phyloP scores from a whole-genome alignment of 192 early-diverging fungal species.

The Linnemannia hyalina region DNA sequence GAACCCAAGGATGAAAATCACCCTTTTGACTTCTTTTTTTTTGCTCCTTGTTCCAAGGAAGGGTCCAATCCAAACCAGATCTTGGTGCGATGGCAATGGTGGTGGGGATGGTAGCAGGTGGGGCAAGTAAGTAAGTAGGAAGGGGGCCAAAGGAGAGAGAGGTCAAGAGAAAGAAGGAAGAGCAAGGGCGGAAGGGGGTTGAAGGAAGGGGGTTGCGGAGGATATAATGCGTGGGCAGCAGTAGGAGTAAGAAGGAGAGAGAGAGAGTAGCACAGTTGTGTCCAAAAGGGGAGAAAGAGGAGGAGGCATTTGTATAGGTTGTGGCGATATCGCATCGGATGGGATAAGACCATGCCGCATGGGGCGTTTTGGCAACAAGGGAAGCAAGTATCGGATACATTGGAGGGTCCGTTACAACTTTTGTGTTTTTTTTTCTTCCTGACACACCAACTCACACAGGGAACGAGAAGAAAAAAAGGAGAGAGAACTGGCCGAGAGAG shows the following conservation, averaged over 20 bases:
- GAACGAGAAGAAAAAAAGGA: neutral
- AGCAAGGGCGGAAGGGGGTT: slow-evolving; percentile 12
- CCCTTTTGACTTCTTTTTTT: neutral
- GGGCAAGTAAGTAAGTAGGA: neutral
- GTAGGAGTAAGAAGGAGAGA: neutral
- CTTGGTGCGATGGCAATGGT: neutral
- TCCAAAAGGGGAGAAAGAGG: neutral
- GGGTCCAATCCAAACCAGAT: neutral
- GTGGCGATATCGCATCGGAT: neutral
- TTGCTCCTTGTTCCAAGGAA: neutral
- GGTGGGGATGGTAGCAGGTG: neutral
- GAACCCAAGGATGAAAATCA: neutral
- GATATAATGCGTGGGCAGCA: neutral
- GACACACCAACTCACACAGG: neutral
- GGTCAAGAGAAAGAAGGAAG: slow-evolving; percentile 12
- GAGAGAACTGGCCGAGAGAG: neutral
- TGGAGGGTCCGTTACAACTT: neutral
- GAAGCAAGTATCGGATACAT: neutral
- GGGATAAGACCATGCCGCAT: slow-evolving; percentile 3
- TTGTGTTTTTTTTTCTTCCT: neutral
- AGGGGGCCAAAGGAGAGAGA: neutral
- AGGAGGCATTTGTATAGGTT: neutral
- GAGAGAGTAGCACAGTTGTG: neutral
- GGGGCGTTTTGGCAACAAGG: neutral
- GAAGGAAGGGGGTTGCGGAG: neutral